Base-by-base conservation (phyloP, 2,329 filamentous ascomycete genomes). In the Microsporum canis region DNA sequence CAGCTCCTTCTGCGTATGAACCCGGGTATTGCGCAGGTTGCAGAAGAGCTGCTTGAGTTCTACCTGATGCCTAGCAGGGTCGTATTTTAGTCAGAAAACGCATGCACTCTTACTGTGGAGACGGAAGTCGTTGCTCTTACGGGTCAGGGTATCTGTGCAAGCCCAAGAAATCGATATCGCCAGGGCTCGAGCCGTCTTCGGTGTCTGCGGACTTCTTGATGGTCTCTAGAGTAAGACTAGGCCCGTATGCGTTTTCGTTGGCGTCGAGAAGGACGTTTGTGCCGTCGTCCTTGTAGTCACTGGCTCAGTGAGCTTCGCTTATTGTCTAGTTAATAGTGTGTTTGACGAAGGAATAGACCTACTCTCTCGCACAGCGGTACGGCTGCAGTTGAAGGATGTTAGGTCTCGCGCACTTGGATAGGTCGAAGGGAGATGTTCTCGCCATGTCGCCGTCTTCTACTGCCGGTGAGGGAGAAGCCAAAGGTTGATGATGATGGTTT, bases 221-320 rank as follows among this genome's bases (percentile, higher is more conserved):
- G 45, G 80, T 70, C 34, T 75, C 74, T 57, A 86, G 68, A 1
- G 80, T 77, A 57, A 96, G 78, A 1, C 89, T 87, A 0, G 94
- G 92, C 0, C 94, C 94, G 70, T 88, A 96, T 63, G 94, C 91
- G 71, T 99, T 99, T 78, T 99, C 94, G 71, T 99, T 99, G 68
- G 94, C 94, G 73, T 99, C 94, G 66, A 99, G 88, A 59, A 99
- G 86, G 69, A 97, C 85, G 71, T 97, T 97, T 62, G 86, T 92
- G 67, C 94, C 94, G 72, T 99, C 88, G 73, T 99, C 92, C 78
- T 99, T 96, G 83, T 99, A 97, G 82, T 99, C 94, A 78, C 90
- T 95, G 71, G 70, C 58, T 68, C 65, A 65, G 39, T 72, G 7
- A 47, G 43, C 41, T 66, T 70, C 67, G 71, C 66, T 77, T 66